phyloP scores from a whole-genome alignment of 2,329 filamentous ascomycete genomes.

The Fusarium armeniacum region DNA sequence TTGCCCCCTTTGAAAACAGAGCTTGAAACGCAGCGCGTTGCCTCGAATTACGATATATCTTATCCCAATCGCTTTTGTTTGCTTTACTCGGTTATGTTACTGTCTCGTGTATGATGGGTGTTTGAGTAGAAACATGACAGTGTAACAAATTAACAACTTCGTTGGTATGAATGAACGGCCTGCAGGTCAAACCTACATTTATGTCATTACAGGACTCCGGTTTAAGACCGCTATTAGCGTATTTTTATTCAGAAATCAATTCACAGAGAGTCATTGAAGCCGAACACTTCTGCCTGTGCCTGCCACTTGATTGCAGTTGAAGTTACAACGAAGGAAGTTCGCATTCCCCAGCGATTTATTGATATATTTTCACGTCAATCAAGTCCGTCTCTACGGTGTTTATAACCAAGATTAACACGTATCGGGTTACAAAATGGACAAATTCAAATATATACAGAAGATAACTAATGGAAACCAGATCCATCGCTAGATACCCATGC shows the following conservation, averaged over 20 bases:
- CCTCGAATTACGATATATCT: conserved; percentile 2
- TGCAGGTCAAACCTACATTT: conserved; percentile 16
- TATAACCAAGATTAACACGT: too few species aligned
- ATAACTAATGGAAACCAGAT: conserved; percentile 6
- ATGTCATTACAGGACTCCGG: conserved; percentile 21
- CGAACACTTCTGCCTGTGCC: neutral
- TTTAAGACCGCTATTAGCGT: conserved; percentile 26
- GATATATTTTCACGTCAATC: neutral
- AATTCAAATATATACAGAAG: neutral
- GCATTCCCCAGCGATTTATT: neutral
- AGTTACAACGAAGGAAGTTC: neutral
- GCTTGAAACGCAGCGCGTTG: conserved; percentile 11
- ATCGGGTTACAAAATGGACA: neutral
- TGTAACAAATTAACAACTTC: conserved; percentile 5
- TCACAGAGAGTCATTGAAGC: neutral
- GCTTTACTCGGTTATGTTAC: conserved; percentile 31
- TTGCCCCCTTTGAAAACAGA: conserved; percentile 30
- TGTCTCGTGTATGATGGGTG: conserved; percentile 25
- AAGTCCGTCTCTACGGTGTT: neutral
- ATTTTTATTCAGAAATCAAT: neutral
- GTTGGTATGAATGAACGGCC: conserved; percentile 3
- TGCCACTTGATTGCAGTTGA: neutral
- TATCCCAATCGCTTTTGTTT: conserved; percentile 17
- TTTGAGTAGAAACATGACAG: conserved; percentile 24
- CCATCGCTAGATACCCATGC: conserved; percentile 1